Conservation (phyloP, 805 yeast species). For the Ogataea siamensis region DNA sequence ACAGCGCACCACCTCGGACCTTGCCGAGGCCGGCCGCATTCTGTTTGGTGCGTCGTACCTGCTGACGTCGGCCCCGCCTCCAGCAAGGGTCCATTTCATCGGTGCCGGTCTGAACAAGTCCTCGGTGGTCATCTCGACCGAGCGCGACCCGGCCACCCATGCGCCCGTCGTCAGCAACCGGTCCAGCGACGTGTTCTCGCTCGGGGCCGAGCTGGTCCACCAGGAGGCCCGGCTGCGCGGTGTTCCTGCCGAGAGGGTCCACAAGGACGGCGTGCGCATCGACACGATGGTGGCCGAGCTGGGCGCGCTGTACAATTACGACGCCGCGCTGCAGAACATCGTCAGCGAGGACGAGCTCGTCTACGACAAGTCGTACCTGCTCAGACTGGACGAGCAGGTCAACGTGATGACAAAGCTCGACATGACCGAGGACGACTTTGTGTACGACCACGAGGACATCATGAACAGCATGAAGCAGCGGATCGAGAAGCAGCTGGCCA, state of each 20-base stretch:
- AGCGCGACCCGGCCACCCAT: conserved; percentile 13
- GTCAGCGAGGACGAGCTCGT: conserved; percentile 19
- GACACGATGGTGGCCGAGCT: conserved; percentile 9
- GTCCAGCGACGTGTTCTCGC: conserved; percentile 14
- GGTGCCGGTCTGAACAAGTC: conserved; percentile 30
- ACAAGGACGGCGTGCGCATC: conserved; percentile 24
- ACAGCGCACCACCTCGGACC: conserved; percentile 17
- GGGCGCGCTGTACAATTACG: conserved; percentile 10
- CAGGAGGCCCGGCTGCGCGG: conserved; percentile 16
- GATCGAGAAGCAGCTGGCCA: conserved; percentile 2
- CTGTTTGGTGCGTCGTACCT: conserved; percentile 34
- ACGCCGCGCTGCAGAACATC: conserved; percentile 11
- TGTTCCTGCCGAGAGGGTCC: conserved; percentile 11
- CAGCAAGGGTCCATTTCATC: conserved; percentile 32
- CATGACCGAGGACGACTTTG: conserved; percentile 25
- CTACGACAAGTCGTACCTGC: conserved; percentile 21
- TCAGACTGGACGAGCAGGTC: conserved; percentile 14
- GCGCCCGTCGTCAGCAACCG: conserved; percentile 8
- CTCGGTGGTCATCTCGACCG: conserved; percentile 28
- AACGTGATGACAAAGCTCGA: conserved; percentile 13
- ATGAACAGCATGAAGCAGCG: conserved; percentile 18
- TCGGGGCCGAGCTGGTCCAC: conserved; percentile 18
- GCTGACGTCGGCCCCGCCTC: conserved; percentile 27
- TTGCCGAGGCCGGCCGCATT: conserved; percentile 25
- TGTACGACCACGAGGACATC: conserved; percentile 23